Conservation (phyloP, 768 basidiomycete genomes). For the Suillus luteus region DNA sequence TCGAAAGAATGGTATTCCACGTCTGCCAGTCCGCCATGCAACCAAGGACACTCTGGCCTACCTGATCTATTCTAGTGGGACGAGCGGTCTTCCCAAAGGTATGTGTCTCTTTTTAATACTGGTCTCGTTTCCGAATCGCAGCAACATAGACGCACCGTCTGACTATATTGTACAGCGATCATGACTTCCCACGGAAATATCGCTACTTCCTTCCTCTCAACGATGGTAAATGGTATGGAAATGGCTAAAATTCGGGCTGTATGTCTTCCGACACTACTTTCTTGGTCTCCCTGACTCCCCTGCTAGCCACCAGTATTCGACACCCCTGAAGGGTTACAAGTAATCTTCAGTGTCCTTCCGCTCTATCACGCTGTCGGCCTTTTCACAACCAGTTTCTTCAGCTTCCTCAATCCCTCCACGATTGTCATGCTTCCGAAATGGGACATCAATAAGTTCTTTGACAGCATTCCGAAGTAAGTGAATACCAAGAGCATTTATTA, state of each 20-base stretch:
- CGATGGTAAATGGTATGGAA: conserved; percentile 29
- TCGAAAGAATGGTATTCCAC: conserved; percentile 36
- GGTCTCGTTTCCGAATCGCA: neutral
- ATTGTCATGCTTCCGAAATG: conserved; percentile 54
- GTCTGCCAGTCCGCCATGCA: conserved; percentile 43
- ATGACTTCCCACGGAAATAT: conserved; percentile 65
- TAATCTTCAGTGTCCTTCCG: conserved; percentile 55
- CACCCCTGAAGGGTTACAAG: conserved; percentile 43
- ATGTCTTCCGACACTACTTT: conserved; percentile 47
- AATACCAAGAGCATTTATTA: neutral
- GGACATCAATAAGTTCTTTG: conserved; percentile 49
- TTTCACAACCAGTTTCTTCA: conserved; percentile 47
- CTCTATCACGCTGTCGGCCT: conserved; percentile 64
- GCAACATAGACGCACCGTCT: neutral
- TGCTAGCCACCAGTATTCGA: conserved; percentile 36
- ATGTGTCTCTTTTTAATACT: neutral
- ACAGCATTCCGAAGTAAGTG: conserved; percentile 53
- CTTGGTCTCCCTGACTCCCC: conserved; percentile 45
- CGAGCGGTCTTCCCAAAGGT: conserved; percentile 71
- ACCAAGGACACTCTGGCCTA: conserved; percentile 57
- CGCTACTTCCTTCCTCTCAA: conserved; percentile 40
- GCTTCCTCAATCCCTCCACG: conserved; percentile 44
- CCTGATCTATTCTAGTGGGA: conserved; percentile 69
- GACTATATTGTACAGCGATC: conserved; percentile 43
- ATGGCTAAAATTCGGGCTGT: conserved; percentile 38